phyloP scores from a whole-genome alignment of 768 basidiomycete species.

The Amanita polypyramis region DNA sequence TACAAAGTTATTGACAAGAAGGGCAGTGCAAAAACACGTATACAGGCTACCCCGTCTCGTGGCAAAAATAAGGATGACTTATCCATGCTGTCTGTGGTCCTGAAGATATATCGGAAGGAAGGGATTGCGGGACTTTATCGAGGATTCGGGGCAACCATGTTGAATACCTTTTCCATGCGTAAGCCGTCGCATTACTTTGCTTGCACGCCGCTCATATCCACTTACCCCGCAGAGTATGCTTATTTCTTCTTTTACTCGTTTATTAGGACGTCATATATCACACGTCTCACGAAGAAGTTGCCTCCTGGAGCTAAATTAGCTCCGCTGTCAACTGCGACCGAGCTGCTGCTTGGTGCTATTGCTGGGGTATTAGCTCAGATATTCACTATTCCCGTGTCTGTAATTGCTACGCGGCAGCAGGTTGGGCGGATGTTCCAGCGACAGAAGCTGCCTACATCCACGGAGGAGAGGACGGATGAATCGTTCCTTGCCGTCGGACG shows the following conservation, averaged over 20 bases:
- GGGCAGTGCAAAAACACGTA: slow-evolving; percentile 82
- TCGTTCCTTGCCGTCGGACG: slow-evolving; percentile 72
- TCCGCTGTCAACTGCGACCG: slow-evolving; percentile 62
- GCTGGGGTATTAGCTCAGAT: slow-evolving; percentile 95
- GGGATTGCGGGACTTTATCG: slow-evolving; percentile 79
- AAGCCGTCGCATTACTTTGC: slow-evolving; percentile 17
- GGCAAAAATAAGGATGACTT: slow-evolving; percentile 42
- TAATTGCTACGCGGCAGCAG: slow-evolving; percentile 97
- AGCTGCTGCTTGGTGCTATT: slow-evolving; percentile 80
- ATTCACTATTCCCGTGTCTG: slow-evolving; percentile 96
- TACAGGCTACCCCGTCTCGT: slow-evolving; percentile 66
- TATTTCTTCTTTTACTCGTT: slow-evolving; percentile 99
- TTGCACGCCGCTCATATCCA: slow-evolving; percentile 13
- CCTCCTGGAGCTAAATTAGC: slow-evolving; percentile 52
- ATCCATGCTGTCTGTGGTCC: slow-evolving; percentile 54
- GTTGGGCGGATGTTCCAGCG: slow-evolving; percentile 38
- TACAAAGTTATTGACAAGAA: slow-evolving; percentile 6
- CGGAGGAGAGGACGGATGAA: slow-evolving; percentile 35
- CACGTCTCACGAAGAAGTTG: slow-evolving; percentile 48
- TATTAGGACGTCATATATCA: slow-evolving; percentile 76
- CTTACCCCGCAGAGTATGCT: slow-evolving; percentile 66
- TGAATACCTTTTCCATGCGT: slow-evolving; percentile 98
- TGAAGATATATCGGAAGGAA: slow-evolving; percentile 68
- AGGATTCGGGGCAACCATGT: slow-evolving; percentile 93
- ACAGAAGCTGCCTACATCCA: slow-evolving; percentile 3